Base-by-base conservation (phyloP, 176 grass and related monocot genomes). In the Zizania latifolia region DNA sequence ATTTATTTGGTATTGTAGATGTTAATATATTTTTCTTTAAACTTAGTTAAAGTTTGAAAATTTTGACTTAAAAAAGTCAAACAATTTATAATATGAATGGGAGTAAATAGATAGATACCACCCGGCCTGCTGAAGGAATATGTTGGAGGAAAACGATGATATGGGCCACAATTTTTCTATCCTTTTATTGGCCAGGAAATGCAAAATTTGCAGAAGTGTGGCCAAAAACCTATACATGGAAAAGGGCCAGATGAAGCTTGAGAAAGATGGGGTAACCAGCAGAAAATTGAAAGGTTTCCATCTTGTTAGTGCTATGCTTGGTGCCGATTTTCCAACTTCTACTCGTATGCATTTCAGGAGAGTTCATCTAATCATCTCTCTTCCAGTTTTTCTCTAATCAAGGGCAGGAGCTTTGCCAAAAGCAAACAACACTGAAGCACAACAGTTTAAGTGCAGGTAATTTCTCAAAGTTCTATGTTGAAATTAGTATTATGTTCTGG, bases 231-330 rank as follows among this genome's bases (percentile, higher is more conserved):
- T 31, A 62, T 75, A 56, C 43, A 62, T 36, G 78, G 56, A 71
- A 82, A 70, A 26, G 32, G 48, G 54, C 68, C 31, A 13, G 62
- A 68, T 67, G 22, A 78, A 78, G 68, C 23, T 60, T 68, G 51
- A 22, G 32, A 72, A 50, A 24, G 59, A 50, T 87, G 54, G 67
- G 3, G 14, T n/a, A 67, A 32, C 9, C 37, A 68, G 53, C 38
- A 79, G 32, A 12, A 31, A 24, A 45, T 32, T 40, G 51, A 11
- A 83, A 33, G 14, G 37, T 59, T 72, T 45, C 26, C 23, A 58
- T 72, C 19, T 65, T 72, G 37, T 72, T 87, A 78, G 13, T 71
- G 30, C 38, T 58, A 40, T 60, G 33, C 3, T 73, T 45, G 36
- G 26, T 71, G 30, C 30, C 65, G 10, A 59, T 82, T 26, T 43